Evolutionary conservation across 768 basidiomycete species (phyloP).

Genomic region (Rhizopogon roseolus): DNA sequence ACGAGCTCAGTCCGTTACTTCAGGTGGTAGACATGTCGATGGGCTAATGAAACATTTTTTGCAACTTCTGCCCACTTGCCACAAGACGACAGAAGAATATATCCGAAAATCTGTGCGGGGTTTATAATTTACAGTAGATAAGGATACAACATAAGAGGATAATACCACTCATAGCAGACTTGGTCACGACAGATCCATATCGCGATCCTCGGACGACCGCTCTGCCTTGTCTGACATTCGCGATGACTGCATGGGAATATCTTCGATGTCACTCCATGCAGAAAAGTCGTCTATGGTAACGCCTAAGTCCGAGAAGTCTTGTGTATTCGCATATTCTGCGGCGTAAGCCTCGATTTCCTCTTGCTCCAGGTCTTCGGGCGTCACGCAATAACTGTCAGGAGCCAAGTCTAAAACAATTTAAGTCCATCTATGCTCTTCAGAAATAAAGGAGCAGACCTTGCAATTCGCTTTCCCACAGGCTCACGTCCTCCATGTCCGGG

Average conservation of each 20-base stretch:
- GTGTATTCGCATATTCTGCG: constrained; percentile 41
- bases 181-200: constrained; percentile 22
- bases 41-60: too few relatives aligned
- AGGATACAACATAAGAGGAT: not conserved
- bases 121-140: not conserved
- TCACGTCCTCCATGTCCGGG: constrained; percentile 62
- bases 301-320: constrained; percentile 45
- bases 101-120: not conserved
- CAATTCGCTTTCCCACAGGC: constrained; percentile 56
- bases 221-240: not conserved
- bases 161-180: not conserved
- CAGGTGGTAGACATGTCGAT: too few relatives aligned
- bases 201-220: constrained; percentile 4
- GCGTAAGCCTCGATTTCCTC: constrained; percentile 59
- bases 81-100: not conserved
- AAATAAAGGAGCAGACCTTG: constrained; percentile 28
- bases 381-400: constrained; percentile 8
- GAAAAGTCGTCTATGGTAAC: constrained; percentile 10
- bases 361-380: constrained; percentile 46
- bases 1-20: too few relatives aligned
- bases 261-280: constrained; percentile 18
- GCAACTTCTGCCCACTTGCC: too few relatives aligned
- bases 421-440: not conserved
- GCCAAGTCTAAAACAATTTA: not conserved
- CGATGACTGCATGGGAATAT: not conserved